Percentiles rank a stretch among this genome's conserved stretches.
Evolutionary conservation across 169 alveolate genomes (phyloP).

Genomic region (Theileria parva): DNA sequence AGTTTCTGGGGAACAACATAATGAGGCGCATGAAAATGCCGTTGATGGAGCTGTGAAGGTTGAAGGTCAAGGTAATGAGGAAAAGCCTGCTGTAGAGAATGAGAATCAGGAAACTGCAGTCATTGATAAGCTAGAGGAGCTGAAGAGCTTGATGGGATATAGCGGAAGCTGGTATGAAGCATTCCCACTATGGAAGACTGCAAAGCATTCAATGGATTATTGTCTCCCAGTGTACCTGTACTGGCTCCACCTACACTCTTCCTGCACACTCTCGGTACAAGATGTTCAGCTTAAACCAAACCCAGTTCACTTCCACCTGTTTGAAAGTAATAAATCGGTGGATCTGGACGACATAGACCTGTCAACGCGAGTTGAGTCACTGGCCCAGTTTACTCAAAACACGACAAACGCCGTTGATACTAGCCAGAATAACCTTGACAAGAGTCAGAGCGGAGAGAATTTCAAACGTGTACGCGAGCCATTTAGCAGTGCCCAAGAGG

Average conservation of each 20-base stretch:
- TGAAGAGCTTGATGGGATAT: slow-evolving; percentile 15
- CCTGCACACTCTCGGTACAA: slow-evolving; percentile 82
- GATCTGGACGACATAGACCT: slow-evolving; percentile 9
- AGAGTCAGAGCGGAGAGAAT: slow-evolving; percentile 9
- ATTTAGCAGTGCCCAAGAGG: slow-evolving; percentile 7
- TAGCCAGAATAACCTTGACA: slow-evolving; percentile 23
- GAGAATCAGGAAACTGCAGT: slow-evolving; percentile 17
- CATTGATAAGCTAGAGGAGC: slow-evolving; percentile 20
- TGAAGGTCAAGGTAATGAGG: slow-evolving; percentile 14
- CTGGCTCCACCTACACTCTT: slow-evolving; percentile 85
- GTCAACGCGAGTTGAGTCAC: not conserved
- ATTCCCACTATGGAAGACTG: slow-evolving; percentile 84
- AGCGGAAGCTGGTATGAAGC: slow-evolving; percentile 37
- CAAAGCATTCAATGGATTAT: slow-evolving; percentile 83
- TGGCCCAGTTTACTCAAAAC: slow-evolving; percentile 4
- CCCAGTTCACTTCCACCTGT: slow-evolving; percentile 48
- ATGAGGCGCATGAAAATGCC: slow-evolving; percentile 10
- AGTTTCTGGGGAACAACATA: slow-evolving; percentile 2
- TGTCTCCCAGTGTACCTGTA: slow-evolving; percentile 84
- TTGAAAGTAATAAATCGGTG: not conserved
- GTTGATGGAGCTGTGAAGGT: slow-evolving; percentile 44
- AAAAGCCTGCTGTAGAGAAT: not conserved
- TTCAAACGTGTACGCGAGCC: not conserved
- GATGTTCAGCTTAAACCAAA: slow-evolving; percentile 79
- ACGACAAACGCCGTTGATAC: not conserved